phyloP scores from a whole-genome alignment of 768 basidiomycete genomes.

The Leccinum incarnatum region DNA sequence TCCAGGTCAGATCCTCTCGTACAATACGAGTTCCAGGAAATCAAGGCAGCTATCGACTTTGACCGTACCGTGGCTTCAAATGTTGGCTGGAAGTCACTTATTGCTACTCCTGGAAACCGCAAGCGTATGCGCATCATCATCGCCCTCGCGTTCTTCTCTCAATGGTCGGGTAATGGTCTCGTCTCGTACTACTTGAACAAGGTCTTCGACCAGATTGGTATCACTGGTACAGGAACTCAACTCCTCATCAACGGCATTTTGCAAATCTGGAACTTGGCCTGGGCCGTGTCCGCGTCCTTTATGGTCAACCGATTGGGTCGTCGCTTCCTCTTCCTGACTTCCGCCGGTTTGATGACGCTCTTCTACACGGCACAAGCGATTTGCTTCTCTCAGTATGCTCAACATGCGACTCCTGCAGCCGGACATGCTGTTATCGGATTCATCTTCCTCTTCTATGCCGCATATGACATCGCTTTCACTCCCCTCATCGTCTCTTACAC shows the following conservation, averaged over 20 bases:
- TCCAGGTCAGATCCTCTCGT: constrained; percentile 61
- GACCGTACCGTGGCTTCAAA: constrained; percentile 58
- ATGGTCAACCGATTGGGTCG: constrained; percentile 67
- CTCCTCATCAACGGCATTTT: constrained; percentile 85
- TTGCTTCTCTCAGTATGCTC: constrained; percentile 56
- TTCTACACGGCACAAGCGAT: constrained; percentile 70
- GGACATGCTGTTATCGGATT: constrained; percentile 76
- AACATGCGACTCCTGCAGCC: constrained; percentile 40
- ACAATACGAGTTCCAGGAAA: constrained; percentile 74
- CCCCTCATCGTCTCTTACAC: constrained; percentile 87
- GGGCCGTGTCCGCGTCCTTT: constrained; percentile 56
- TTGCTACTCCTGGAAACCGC: constrained; percentile 67
- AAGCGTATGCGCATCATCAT: constrained; percentile 75
- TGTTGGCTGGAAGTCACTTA: constrained; percentile 67
- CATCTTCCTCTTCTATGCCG: constrained; percentile 80
- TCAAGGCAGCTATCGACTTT: constrained; percentile 71
- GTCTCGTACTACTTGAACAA: constrained; percentile 80
- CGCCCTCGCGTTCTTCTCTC: constrained; percentile 79
- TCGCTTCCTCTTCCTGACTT: constrained; percentile 66
- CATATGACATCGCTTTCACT: constrained; percentile 81
- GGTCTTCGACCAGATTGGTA: constrained; percentile 67
- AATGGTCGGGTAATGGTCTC: constrained; percentile 85
- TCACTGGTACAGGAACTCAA: constrained; percentile 58
- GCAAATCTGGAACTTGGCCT: constrained; percentile 75
- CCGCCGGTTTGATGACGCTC: constrained; percentile 54